phyloP scores from a whole-genome alignment of 345 rosid genomes.

The Gynandropsis gynandra region DNA sequence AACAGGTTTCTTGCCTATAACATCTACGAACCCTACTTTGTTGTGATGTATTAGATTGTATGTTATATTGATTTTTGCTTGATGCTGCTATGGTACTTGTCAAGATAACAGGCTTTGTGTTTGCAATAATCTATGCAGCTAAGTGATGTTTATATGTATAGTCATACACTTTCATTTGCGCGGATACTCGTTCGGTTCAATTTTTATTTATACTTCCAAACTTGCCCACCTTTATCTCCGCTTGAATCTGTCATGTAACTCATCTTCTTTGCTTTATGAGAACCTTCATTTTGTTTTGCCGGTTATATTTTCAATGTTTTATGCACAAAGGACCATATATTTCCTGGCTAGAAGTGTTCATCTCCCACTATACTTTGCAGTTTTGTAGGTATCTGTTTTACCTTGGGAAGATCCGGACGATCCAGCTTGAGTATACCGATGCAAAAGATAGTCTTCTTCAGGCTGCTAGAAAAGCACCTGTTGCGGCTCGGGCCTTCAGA shows the following conservation, averaged over 20 bases:
- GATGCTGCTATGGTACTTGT: too few species aligned
- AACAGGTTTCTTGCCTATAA: conserved; percentile 42
- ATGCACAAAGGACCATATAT: not conserved
- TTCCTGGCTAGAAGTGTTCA: not conserved
- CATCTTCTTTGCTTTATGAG: conserved; percentile 1
- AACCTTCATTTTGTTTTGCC: not conserved
- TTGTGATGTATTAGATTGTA: not conserved
- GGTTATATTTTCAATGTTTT: not conserved
- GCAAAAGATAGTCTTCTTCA: conserved; percentile 86
- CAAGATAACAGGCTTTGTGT: too few species aligned
- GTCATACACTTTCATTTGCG: not conserved
- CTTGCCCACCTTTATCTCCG: not conserved
- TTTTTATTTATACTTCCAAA: conserved; percentile 1
- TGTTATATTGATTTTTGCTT: not conserved
- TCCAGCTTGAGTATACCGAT: conserved; percentile 83
- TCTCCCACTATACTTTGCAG: conserved; percentile 34
- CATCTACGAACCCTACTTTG: not conserved
- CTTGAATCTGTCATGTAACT: not conserved
- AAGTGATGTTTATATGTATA: not conserved
- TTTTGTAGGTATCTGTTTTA: conserved; percentile 83
- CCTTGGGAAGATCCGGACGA: conserved; percentile 77
- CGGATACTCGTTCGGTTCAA: not conserved
- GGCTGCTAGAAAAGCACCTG: conserved; percentile 86
- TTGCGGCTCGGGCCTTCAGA: conserved; percentile 67
- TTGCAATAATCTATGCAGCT: too few species aligned